Evolutionary conservation across 176 grass and related monocot species (phyloP).

Genomic region (Urochloa ruziziensis): DNA sequence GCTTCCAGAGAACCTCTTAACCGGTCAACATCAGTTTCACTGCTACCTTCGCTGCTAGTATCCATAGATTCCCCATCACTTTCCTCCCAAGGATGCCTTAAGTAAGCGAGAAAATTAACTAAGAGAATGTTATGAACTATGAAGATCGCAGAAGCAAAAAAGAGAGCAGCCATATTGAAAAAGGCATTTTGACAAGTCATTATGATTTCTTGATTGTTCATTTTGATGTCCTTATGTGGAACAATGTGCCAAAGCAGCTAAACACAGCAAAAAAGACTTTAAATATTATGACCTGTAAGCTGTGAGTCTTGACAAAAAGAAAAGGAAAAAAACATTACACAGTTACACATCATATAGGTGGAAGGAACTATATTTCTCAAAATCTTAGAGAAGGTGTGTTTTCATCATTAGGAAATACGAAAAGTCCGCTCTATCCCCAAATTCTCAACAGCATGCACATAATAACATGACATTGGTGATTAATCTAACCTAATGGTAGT

Average conservation of each 20-base stretch:
- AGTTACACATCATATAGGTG: background rate
- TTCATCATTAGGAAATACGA: background rate
- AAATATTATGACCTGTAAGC: background rate
- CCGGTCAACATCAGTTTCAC: slow-evolving; percentile 48
- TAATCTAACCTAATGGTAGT: background rate
- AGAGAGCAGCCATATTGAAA: background rate
- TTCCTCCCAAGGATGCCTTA: slow-evolving; percentile 71
- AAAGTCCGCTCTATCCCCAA: background rate
- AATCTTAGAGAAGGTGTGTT: background rate
- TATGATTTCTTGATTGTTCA: background rate
- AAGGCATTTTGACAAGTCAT: background rate
- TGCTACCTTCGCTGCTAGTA: slow-evolving; percentile 65
- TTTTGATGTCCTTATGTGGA: background rate
- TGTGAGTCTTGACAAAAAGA: background rate
- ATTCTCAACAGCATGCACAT: background rate
- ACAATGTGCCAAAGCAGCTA: background rate
- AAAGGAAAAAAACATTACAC: no score
- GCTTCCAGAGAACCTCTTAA: slow-evolving; percentile 38
- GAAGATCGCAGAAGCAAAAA: background rate
- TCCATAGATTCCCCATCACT: slow-evolving; percentile 75
- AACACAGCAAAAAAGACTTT: background rate
- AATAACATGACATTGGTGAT: background rate
- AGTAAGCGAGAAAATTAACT: slow-evolving; percentile 43
- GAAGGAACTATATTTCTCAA: background rate
- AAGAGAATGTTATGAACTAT: slow-evolving; percentile 27